These are phyloP conservation scores for Geosmithia flava DNA, from an alignment of 2,329 filamentous ascomycete species.

Conservation along the genomic window DNA sequence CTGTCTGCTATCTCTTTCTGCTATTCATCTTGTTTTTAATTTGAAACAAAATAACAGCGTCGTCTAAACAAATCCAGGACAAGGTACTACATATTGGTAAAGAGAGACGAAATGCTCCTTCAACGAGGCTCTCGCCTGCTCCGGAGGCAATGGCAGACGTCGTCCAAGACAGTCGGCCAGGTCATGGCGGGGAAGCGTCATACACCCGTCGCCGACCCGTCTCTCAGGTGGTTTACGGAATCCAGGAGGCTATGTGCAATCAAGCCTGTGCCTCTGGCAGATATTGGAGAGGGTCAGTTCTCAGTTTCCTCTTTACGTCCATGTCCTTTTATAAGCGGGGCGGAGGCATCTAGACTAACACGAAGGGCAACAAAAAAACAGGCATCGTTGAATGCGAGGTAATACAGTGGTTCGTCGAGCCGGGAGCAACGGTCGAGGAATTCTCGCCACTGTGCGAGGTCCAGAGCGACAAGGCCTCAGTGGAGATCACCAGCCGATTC, in stretches of 20 bases:
- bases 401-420: slow-evolving; percentile 98
- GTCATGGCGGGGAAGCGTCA: slow-evolving; percentile 12
- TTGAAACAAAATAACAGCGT: too few relatives aligned
- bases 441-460: slow-evolving; percentile 98
- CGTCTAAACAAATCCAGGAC: not conserved
- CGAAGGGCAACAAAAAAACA: slow-evolving; percentile 18
- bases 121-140: slow-evolving; percentile 36
- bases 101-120: slow-evolving; percentile 35
- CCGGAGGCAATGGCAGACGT: slow-evolving; percentile 36
- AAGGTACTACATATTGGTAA: not conserved
- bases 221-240: slow-evolving; percentile 35
- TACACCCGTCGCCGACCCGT: slow-evolving; percentile 13
- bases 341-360: not conserved
- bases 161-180: slow-evolving; percentile 25
- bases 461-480: slow-evolving; percentile 88
- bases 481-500: slow-evolving; percentile 91
- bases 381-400: slow-evolving; percentile 98
- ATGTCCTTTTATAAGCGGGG: not conserved
- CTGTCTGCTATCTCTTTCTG: not conserved
- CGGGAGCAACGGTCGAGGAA: slow-evolving; percentile 89
- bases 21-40: too few relatives aligned
- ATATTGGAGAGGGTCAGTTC: slow-evolving; percentile 68
- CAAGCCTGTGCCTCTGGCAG: slow-evolving; percentile 71
- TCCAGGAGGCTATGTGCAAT: slow-evolving; percentile 40
- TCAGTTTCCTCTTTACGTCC: not conserved